Conservation (phyloP, 441 rosid genomes). For the Sinapis alba region DNA sequence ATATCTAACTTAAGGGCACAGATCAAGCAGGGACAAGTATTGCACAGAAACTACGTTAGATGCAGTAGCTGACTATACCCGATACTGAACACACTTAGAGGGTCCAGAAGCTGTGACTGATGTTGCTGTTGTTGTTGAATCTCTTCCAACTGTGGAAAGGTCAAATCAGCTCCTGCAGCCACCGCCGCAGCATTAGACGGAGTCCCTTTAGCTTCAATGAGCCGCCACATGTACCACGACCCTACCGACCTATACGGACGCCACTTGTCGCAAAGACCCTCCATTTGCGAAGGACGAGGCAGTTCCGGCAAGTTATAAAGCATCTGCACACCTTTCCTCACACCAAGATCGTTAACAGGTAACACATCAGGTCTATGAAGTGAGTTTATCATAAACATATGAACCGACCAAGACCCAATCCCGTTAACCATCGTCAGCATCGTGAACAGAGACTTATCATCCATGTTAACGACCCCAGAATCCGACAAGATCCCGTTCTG, state of each 20-base stretch:
- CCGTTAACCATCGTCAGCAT: constrained; percentile 99
- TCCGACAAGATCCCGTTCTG: constrained; percentile 85
- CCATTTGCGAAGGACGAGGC: constrained; percentile 97
- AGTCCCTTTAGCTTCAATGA: constrained; percentile 67
- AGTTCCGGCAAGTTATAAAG: constrained; percentile 76
- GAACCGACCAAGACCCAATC: constrained; percentile 98
- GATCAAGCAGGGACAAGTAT: not conserved
- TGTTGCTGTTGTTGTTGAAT: constrained; percentile 43
- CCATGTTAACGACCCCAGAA: constrained; percentile 76
- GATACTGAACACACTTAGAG: constrained; percentile 81
- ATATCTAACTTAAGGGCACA: constrained; percentile 3
- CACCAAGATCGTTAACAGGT: constrained; percentile 89
- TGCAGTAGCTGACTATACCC: constrained; percentile 54
- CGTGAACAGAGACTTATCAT: constrained; percentile 89
- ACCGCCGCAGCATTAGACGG: constrained; percentile 69
- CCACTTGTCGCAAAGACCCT: constrained; percentile 86
- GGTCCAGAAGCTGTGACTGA: constrained; percentile 66
- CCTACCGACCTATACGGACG: constrained; percentile 93
- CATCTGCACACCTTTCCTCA: constrained; percentile 89
- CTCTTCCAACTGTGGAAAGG: constrained; percentile 61
- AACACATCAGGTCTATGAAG: constrained; percentile 95
- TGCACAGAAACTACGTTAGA: constrained; percentile 22
- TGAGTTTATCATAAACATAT: constrained; percentile 96
- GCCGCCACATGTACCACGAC: constrained; percentile 93
- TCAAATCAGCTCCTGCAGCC: constrained; percentile 54